Conservation (phyloP, 2,329 filamentous ascomycete genomes). For the Talaromyces verruculosus region DNA sequence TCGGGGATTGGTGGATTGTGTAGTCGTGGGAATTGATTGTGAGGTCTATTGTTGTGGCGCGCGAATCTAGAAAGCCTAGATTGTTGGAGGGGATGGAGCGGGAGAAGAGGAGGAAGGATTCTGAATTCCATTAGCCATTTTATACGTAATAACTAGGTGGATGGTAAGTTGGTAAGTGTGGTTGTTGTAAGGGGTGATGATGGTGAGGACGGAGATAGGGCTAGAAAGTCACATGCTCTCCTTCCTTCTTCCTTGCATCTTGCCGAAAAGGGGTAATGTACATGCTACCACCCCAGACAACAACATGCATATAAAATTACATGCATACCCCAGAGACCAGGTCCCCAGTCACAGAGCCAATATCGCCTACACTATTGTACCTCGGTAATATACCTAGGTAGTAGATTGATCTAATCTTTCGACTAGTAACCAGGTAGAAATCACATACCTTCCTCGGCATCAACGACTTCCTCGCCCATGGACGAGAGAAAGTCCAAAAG, state of each 20-base stretch:
- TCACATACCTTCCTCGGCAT: slow-evolving; percentile 60
- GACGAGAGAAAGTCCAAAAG: slow-evolving; percentile 40
- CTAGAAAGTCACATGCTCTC: slow-evolving; percentile 17
- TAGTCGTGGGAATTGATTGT: slow-evolving; percentile 69
- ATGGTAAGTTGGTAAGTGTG: background rate
- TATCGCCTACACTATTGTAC: background rate
- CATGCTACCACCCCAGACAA: background rate
- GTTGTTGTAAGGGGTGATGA: background rate
- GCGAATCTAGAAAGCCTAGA: slow-evolving; percentile 81
- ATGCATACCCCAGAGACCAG: background rate
- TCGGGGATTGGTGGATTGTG: slow-evolving; percentile 78
- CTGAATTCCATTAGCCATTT: slow-evolving; percentile 47
- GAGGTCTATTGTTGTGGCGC: slow-evolving; percentile 64
- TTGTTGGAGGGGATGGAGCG: slow-evolving; percentile 70
- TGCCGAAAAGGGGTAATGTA: slow-evolving; percentile 20
- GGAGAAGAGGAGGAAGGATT: slow-evolving; percentile 85
- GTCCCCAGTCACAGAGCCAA: background rate
- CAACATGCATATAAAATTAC: background rate
- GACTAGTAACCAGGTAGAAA: background rate
- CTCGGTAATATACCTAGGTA: background rate
- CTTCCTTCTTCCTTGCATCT: background rate
- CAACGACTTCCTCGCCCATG: slow-evolving; percentile 54
- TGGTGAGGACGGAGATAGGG: background rate
- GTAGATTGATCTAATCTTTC: background rate
- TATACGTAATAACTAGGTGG: background rate